phyloP scores from a whole-genome alignment of 139 green algal species.

The Micractinium conductrix region DNA sequence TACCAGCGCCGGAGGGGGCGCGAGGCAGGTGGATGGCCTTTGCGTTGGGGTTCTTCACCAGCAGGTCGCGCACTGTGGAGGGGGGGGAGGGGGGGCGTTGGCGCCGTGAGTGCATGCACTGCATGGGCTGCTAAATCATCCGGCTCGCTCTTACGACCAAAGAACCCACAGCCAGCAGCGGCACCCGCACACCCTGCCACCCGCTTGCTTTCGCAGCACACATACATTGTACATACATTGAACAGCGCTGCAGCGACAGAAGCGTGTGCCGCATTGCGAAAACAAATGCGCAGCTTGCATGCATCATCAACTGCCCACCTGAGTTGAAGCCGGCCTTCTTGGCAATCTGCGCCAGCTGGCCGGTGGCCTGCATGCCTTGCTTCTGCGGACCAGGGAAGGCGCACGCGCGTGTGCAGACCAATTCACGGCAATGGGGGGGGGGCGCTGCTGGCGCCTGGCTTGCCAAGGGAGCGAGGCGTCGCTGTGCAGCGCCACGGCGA shows the following conservation, averaged over 20 bases:
- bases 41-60: slow-evolving; percentile 59
- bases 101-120: no score
- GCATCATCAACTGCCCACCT: not conserved
- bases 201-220: no score
- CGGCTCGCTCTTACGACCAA: no score
- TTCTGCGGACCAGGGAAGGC: slow-evolving; percentile 42
- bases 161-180: no score
- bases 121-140: no score
- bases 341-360: slow-evolving; percentile 55
- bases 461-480: no score
- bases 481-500: no score
- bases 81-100: no score
- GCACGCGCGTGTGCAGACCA: not conserved
- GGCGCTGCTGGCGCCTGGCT: no score
- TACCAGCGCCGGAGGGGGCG: not conserved
- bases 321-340: slow-evolving; percentile 56
- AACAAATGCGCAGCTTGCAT: not conserved
- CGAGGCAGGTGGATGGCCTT: slow-evolving; percentile 17
- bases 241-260: not conserved
- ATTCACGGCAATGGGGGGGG: no score
- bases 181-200: no score
- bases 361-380: slow-evolving; percentile 56
- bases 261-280: not conserved
- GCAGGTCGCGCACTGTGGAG: slow-evolving; percentile 50
- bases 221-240: no score